Evolutionary conservation across 2,329 filamentous ascomycete genomes (phyloP), one percentile per base, ranked within the genome.

Genomic region (Cercospora nicotianae): DNA sequence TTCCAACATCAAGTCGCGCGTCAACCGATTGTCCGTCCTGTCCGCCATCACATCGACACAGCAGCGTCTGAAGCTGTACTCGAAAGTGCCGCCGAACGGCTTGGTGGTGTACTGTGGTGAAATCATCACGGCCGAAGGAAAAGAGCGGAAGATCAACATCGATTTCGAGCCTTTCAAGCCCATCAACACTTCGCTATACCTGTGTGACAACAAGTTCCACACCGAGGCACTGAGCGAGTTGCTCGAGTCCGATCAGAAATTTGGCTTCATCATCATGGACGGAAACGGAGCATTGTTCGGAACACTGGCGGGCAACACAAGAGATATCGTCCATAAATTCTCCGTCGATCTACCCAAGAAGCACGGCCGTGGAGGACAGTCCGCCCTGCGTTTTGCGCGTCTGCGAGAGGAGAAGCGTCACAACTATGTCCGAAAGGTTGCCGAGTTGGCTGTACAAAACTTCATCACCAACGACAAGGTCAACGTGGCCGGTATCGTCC

Each of bases 151-250:
- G 87, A 96, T 99, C 85, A 99, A 99, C 83, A 99, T 99, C 80
- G 96, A 99, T 80, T 99, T 99, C 81, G 95, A 99, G 83, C 95
- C 95, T 33, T 99, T 99, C 87, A 99, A 99, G 87, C 95, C 95
- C 69, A 99, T 99, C 89, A 99, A 99, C 83, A 99, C 95, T 39
- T 99, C 96, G 55, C 88, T 99, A 58, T 99, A 99, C 81, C 92
- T 99, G 69, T 99, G 95, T 84, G 95, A 99, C 89, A 99, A 99
- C 87, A 99, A 99, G 80, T 99, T 99, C 83, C 95, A 99, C 80
- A 99, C 95, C 67, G 95, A 99, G 83, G 94, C 95, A 18, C 85
- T 99, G 73, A 95, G 94, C 73, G 95, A 99, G 84, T 88, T 99
- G 77, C 90, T 99, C 73, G 95, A 99, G 83, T 97, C 94, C 18